Evolutionary conservation across 371 early-diverging fungal genomes (phyloP), one percentile per base, ranked within the genome.

Genomic region (Rhizopus arrhizus): DNA sequence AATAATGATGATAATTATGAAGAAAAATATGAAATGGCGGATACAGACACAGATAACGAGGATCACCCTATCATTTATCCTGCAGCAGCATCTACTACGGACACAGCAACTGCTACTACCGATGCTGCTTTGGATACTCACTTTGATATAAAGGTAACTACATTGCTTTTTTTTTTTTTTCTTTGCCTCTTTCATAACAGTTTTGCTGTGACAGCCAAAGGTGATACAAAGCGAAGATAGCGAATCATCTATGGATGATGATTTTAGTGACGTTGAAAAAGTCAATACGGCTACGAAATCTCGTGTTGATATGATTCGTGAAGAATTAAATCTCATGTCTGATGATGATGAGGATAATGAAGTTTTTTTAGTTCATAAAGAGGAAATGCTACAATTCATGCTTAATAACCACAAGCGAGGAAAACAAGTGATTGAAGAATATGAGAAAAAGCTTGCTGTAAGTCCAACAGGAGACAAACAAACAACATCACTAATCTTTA

Each of bases 341-440:
- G 61, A 61, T 15, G 72, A 72, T 10, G 75, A 72, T 10, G 75
- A 78, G 13, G 74, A 75, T 13, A 74, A 75, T 9, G 77, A 73
- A 32, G 62, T 76, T 10, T 53, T 74, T 2, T 55, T 67, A 16
- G 62, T 69, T 1, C 64, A 74, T 41, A 50, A 64, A 12, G 70
- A 73, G 16, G 72, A 72, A 40, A 74, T 80, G 68, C 61, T 80
- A 9, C 68, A 77, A 49, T 80, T 77, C 33, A 80, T 80, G 80
- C 63, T 80, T 3, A 62, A 73, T 16, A 66, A 77, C 8, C 72
- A 80, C 36, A 43, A 67, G 35, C 45, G 80, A 53, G 64, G 58
- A 45, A 69, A 73, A 43, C 58, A 58, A 4, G 71, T 72, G 0
- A 67, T 80, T 56, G 74, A 75, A 42, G 77, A 73, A 8, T 77